Base-by-base conservation (phyloP, 140 eudicot genomes). In the Cichorium intybus region DNA sequence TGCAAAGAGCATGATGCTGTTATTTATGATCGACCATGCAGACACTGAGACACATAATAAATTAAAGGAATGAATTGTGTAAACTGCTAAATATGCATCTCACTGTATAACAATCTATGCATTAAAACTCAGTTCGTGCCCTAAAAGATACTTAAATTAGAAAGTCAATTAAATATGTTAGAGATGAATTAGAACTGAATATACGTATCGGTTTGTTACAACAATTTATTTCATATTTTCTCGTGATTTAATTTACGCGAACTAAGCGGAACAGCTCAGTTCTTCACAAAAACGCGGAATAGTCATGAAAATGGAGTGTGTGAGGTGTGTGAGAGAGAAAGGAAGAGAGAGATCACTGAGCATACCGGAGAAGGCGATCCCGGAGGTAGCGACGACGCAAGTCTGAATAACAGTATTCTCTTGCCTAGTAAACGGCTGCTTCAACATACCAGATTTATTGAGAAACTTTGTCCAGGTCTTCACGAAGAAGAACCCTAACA, bases 331-430 rank as follows among this genome's bases (percentile, higher is more conserved):
- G 66, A 52, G 69, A 52, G 71, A 64, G 49, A 43, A 18, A 20
- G 57, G 34, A 43, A 47, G 18, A 21, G 15, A 35, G 11, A 15
- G 27, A 37, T n/a, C n/a, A 24, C 4, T 2, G 39, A 37, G 47
- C 77, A 46, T 65, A 93, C 99, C 99, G 72, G 90, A 81, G 69
- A 93, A 93, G 18, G 99, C 99, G 22, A 93, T 93, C 59, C 99
- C 99, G 70, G 99, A 88, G 58, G 94, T 62, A 23, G 99, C 99
- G 10, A 88, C 97, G 29, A 92, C 99, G 50, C 99, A 92, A 0
- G 98, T 92, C 89, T 88, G 99, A 71, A 93, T 93, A 14, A 93
- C 95, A 1, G 99, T 93, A 66, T 93, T 93, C 74, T 93, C 99
- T 27, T 93, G 99, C 60, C 99, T 52, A 3, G 99, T 93, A 55